Conservation (phyloP, 805 yeast genomes). For the Candida yuanshanica region DNA sequence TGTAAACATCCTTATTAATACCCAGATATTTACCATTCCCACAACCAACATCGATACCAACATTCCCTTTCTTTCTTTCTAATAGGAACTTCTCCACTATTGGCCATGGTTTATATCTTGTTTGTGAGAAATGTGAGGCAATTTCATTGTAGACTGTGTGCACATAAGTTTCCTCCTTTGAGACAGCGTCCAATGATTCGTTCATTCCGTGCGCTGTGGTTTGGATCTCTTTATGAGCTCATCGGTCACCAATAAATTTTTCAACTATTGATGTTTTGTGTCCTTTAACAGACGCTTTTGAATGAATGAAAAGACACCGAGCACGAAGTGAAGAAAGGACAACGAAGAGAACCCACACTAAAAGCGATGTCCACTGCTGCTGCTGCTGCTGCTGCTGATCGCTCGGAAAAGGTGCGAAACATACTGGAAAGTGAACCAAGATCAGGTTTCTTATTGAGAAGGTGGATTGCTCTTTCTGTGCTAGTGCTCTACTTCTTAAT, state of each 20-base stretch:
- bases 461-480: conserved; percentile 18
- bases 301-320: neutral
- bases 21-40: conserved; percentile 92
- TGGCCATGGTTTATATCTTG: conserved; percentile 97
- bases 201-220: no score
- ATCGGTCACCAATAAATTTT: neutral
- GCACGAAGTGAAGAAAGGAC: neutral
- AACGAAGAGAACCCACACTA: conserved; percentile 1
- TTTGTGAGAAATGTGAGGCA: conserved; percentile 88
- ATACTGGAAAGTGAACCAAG: conserved; percentile 17
- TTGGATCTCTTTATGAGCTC: no score
- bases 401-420: conserved; percentile 1
- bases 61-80: conserved; percentile 41
- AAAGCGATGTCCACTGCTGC: no score
- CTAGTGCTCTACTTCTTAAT: conserved; percentile 26
- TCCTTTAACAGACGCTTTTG: neutral
- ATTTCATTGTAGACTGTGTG: conserved; percentile 92
- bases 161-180: conserved; percentile 71
- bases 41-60: conserved; percentile 94
- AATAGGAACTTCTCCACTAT: conserved; percentile 70
- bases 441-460: conserved; percentile 17
- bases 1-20: conserved; percentile 59
- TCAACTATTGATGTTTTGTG: neutral
- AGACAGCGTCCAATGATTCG: conserved; percentile 36
- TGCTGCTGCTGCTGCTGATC: no score